Evolutionary conservation across 78 protist species (phyloP), one percentile per base, ranked within the genome.

Genomic region (Dictyostelium citrinum): DNA sequence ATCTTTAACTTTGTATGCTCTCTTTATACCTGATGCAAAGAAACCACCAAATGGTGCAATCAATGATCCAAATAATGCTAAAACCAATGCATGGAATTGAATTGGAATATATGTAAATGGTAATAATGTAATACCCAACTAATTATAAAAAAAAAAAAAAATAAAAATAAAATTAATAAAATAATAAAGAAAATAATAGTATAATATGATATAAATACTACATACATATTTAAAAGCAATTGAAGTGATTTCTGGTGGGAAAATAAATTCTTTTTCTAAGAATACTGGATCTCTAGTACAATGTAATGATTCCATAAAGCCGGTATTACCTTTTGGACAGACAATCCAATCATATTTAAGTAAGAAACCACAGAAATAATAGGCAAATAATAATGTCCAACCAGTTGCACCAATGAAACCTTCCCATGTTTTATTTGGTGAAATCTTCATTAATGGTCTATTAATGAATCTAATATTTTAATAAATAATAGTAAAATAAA

Each of bases 11-110:
- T 95, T 91, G 96, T 97, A 98, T 6, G 99, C 99, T 41, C 99
- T 94, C 93, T 98, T 98, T 67, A 98, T 77, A 22, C 99, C 99
- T 27, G 91, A 61, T 22, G 99, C 99, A 78, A 98, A 97, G 98
- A 98, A 98, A 33, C 99, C 99, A 60, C 99, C 99, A 82, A 98
- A 98, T 39, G 99, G 99, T 3, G 99, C 99, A 55, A 97, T 80
- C 29, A 97, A 31, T 35, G 98, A 96, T 8, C 98, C 98, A 81
- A 98, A 98, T 16, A 92, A 46, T 31, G 99, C 96, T 31, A 98
- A 60, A 9, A 79, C 93, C 3, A 98, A 20, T 16, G 97, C 86
- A 85, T 98, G 99, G 27, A 80, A 78, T 71, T 95, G 97, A 22
- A 95, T 41, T 43, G 98, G 98, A 16, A 27, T 17, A 55, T 76